Evolutionary conservation across 1,284 basidiomycete species (phyloP), one percentile per base, ranked within the genome.

Genomic region (Pisolithus thermaeus): DNA sequence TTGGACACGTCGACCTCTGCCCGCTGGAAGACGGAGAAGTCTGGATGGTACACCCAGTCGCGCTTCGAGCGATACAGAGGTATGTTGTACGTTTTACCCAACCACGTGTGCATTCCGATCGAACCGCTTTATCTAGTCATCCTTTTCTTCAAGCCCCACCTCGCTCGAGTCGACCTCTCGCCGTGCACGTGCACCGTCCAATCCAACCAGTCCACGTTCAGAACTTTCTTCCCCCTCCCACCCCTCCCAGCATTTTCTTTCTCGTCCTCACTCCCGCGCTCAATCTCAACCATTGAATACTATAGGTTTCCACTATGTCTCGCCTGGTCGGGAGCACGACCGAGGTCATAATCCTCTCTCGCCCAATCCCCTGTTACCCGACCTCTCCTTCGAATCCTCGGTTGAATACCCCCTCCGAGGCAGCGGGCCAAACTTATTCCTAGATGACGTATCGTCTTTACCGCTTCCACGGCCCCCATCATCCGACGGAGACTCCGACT

Each of bases 51-150:
- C 72, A 52, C 68, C 72, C 37, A 67, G 67, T 45, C 72, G 70
- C 30, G 61, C 69, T 16, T 55, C 64, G 41, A 88, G 85, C 58
- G 87, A 90, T 59, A 81, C 80, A 4, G 87, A 90, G 74, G 85
- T 87, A 49, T 47, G 40, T 14, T 23, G 3, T 18, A 22, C 25
- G 32, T 38, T 42, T 11, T 49, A 11, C 47, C 1, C 22, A 41
- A 39, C 18, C 42, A 28, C 61, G 61, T 53, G 28, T 7, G 28
- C 45, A 32, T n/a, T 5, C 27, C 52, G 6, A 40, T 4, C 6
- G 18, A 49, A 30, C 46, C 64, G 37, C 61, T 40, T 35, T 38
- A 12, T 22, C n/a, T 42, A 66, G 66, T 67, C 67, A 2, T 59
- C 66, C 8, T 40, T 22, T 22, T 43, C 66, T 52, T 56, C 67